Evolutionary conservation across 2,329 filamentous ascomycete genomes (phyloP), one percentile per base, ranked within the genome.

Genomic region (Pseudogymnoascus destructans): DNA sequence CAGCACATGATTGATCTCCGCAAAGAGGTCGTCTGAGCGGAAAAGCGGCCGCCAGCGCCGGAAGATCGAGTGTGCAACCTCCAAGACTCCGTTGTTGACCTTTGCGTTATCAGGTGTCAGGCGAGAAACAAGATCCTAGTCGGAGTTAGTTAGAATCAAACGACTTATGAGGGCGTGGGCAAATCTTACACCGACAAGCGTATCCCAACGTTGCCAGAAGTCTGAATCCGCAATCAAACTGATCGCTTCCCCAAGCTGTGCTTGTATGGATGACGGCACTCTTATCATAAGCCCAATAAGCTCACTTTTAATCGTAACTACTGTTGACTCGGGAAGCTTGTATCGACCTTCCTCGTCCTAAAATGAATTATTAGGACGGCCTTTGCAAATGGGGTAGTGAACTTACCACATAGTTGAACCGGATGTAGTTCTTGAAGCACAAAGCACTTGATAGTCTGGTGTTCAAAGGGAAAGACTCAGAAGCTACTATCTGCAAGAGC

Each of bases 381-480:
- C 17, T 40, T 23, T 32, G 17, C n/a, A 10, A 30, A 33, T 15
- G 33, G 10, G 38, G 42, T 21, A 52, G 55, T 59, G 11, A 49
- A 76, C 81, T 65, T 73, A 86, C 84, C 66, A 89, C 88, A 82
- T 95, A 98, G 77, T 90, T 93, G 69, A 87, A 83, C 72, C 87
- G 87, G 69, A 98, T 90, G 72, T 95, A 95, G 76, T 98, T 98
- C 75, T 98, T 98, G 81, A 98, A 98, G 75, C 88, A 93, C 61
- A 98, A 79, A 25, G 93, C 89, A 67, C 87, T 89, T 5, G 92
- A 83, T 40, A 98, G 83, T 62, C 93, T 85, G 61, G 88, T 93
- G 66, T 88, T 92, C 63, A 78, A 74, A 38, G 89, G 84, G 63
- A 86, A 81, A 40, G 79, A 75, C 59, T 84, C 81, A 64, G 86